Evolutionary conservation across 371 early-diverging fungal species (phyloP).

Genomic region (Blastocladiella emersonii): DNA sequence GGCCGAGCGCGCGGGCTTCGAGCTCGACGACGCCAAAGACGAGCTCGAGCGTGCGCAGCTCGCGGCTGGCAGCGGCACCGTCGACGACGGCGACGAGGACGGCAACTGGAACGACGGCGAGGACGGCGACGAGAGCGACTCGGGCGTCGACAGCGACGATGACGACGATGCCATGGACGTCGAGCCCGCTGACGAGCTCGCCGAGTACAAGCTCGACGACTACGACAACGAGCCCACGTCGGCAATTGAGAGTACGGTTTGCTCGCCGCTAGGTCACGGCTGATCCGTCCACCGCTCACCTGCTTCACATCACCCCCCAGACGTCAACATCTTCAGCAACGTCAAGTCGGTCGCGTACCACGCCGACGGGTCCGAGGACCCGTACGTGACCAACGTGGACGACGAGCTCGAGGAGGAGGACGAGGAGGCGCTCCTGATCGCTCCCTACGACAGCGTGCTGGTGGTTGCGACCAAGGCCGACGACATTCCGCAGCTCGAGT

Average conservation of each 20-base stretch:
- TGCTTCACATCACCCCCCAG: constrained; percentile 8
- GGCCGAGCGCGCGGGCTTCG: constrained; percentile 44
- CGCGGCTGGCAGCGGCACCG: not conserved
- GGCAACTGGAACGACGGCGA: not conserved
- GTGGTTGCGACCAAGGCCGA: constrained; percentile 88
- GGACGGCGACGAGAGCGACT: constrained; percentile 38
- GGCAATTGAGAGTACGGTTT: constrained; percentile 6
- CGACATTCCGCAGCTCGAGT: constrained; percentile 83
- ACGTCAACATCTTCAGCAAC: constrained; percentile 43
- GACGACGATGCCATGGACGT: constrained; percentile 12
- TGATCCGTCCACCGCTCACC: not conserved
- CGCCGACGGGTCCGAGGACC: constrained; percentile 48
- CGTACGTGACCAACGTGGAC: constrained; percentile 47
- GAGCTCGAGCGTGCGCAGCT: constrained; percentile 44
- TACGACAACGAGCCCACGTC: constrained; percentile 19
- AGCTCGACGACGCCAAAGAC: constrained; percentile 54
- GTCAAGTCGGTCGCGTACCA: constrained; percentile 21
- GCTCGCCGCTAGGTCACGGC: constrained; percentile 4
- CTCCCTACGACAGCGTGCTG: constrained; percentile 69
- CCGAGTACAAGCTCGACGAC: constrained; percentile 20
- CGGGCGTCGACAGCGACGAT: constrained; percentile 23
- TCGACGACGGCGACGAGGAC: constrained; percentile 2
- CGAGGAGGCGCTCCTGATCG: constrained; percentile 56
- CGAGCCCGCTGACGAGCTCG: constrained; percentile 7
- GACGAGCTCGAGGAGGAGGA: constrained; percentile 61